A percentile compares a stretch with the other conserved stretches of the same genome.
Evolutionary conservation across 305 asterid genomes (phyloP).

Genomic region (Fraxinus sp.): DNA sequence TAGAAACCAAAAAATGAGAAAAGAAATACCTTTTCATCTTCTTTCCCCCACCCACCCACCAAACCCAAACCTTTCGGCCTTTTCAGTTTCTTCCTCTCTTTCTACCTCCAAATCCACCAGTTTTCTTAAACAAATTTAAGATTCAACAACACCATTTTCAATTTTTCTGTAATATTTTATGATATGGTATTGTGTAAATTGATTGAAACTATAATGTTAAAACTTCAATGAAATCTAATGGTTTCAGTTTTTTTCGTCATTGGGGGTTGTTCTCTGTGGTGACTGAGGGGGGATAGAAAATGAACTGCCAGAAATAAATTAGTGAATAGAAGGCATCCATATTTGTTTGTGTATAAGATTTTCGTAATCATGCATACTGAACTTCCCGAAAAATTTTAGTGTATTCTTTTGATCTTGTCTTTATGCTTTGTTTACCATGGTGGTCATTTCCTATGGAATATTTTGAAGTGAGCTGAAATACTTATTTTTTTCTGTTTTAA

Average conservation of each 20-base stretch:
- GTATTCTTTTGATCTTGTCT: constrained; percentile 7
- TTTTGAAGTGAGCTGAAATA: constrained; percentile 15
- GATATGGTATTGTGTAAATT: background rate
- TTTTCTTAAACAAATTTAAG: background rate
- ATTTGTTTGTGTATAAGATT: constrained; percentile 1
- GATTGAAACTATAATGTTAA: constrained; percentile 19
- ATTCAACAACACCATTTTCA: background rate
- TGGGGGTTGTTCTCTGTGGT: background rate
- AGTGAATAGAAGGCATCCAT: background rate
- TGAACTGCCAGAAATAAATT: background rate
- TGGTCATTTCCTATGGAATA: background rate
- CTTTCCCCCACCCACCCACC: background rate
- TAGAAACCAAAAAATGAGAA: too few species aligned
- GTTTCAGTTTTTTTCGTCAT: background rate
- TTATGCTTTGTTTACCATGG: constrained; percentile 11
- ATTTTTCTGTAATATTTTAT: too few species aligned
- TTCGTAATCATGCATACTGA: constrained; percentile 13
- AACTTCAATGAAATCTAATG: constrained; percentile 11
- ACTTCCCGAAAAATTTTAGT: background rate
- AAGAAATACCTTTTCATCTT: background rate
- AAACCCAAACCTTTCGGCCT: background rate
- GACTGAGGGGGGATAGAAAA: background rate
- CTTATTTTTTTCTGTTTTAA: constrained; percentile 22
- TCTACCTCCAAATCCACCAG: background rate
- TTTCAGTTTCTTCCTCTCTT: background rate